phyloP scores from a whole-genome alignment of 2,329 filamentous ascomycete genomes.

The Colletotrichum phormii region DNA sequence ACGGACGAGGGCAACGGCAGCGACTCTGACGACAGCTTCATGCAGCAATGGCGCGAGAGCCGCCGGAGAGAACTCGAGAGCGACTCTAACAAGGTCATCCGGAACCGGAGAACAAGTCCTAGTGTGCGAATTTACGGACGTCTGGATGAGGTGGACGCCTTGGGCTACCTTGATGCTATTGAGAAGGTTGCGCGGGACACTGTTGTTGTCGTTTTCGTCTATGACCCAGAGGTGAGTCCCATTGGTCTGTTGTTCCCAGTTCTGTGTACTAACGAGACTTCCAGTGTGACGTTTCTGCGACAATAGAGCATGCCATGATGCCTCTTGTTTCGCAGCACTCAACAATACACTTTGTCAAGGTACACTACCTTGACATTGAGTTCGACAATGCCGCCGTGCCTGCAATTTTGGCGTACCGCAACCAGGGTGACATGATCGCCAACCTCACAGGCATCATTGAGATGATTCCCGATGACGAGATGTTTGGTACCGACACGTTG shows the following conservation, averaged over 20 bases:
- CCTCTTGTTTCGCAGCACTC: constrained; percentile 79
- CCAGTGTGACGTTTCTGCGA: constrained; percentile 81
- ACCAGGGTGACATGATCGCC: constrained; percentile 88
- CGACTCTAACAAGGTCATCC: constrained; percentile 64
- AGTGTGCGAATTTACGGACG: constrained; percentile 82
- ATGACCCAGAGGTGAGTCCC: constrained; percentile 81
- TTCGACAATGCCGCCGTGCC: constrained; percentile 92
- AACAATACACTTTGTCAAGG: constrained; percentile 86
- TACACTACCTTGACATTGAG: constrained; percentile 92
- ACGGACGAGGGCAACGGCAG: constrained; percentile 55
- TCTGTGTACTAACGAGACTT: constrained; percentile 38
- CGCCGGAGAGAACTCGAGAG: constrained; percentile 81
- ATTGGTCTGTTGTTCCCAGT: not conserved
- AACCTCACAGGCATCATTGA: constrained; percentile 89
- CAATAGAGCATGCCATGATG: constrained; percentile 82
- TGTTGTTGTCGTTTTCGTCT: constrained; percentile 92
- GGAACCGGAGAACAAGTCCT: constrained; percentile 78
- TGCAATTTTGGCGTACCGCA: constrained; percentile 88
- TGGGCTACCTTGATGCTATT: constrained; percentile 95
- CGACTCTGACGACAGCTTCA: constrained; percentile 80
- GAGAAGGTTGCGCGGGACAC: constrained; percentile 88
- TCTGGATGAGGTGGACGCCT: constrained; percentile 86
- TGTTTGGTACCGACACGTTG: constrained; percentile 66
- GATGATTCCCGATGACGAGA: constrained; percentile 80
- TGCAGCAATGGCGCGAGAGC: constrained; percentile 86